Conservation (phyloP, 257 asterid genomes). For the Rauvolfia tetraphylla region DNA sequence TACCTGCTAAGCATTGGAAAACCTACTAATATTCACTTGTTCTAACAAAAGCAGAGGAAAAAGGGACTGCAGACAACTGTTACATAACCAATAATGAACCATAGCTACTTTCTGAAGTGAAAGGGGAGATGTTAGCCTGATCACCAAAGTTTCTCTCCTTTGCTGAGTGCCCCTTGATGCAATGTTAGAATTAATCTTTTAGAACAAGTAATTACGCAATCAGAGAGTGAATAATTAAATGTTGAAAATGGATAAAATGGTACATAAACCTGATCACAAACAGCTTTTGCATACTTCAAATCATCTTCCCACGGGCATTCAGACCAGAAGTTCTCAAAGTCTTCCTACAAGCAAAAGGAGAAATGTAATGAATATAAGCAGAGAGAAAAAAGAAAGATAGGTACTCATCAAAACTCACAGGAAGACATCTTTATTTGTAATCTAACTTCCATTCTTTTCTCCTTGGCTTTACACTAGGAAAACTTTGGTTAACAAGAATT, state of each 20-base stretch:
- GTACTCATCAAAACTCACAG: neutral
- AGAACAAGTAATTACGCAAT: neutral
- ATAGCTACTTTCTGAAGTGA: neutral
- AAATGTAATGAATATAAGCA: neutral
- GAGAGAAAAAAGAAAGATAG: neutral
- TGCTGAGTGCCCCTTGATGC: neutral
- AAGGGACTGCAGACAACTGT: neutral
- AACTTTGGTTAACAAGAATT: neutral
- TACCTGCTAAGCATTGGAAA: neutral
- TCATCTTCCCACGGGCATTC: constrained; percentile 99
- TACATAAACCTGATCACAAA: constrained; percentile 73
- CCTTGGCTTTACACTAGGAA: neutral
- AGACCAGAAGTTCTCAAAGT: constrained; percentile 90
- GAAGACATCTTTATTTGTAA: neutral
- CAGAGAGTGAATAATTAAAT: neutral
- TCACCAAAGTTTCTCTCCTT: neutral
- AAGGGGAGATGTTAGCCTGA: neutral
- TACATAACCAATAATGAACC: neutral
- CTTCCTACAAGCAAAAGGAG: constrained; percentile 53
- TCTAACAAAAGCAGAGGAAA: neutral
- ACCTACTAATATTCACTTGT: neutral
- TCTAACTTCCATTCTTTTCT: neutral
- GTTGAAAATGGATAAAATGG: neutral
- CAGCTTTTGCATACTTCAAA: constrained; percentile 74
- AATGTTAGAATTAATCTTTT: neutral